A percentile compares a stretch with the other conserved stretches of the same genome.
Conservation (phyloP, 2,329 filamentous ascomycete species). For the Diplocarpon rosae region DNA sequence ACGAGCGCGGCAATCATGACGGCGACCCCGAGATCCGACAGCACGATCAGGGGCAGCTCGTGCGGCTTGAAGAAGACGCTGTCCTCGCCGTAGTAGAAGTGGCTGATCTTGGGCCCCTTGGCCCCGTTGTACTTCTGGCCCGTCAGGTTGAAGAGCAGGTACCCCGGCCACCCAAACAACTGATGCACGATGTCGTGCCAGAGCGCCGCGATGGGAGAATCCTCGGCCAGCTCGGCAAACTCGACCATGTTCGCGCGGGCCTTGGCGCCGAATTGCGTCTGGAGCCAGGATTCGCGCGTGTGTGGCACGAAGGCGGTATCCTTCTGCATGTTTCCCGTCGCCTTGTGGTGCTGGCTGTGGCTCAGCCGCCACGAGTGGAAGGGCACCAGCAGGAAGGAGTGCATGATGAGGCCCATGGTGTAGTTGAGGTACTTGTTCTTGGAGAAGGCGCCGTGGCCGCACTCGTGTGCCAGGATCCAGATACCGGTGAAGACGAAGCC, state of each 20-base stretch:
- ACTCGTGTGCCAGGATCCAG: conserved; percentile 64
- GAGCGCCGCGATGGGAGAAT: conserved; percentile 47
- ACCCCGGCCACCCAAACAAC: conserved; percentile 52
- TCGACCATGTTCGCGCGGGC: conserved; percentile 28
- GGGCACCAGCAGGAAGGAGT: conserved; percentile 56
- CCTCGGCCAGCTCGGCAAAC: conserved; percentile 46
- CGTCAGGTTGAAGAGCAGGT: conserved; percentile 46
- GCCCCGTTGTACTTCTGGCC: conserved; percentile 26
- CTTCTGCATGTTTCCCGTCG: conserved; percentile 56
- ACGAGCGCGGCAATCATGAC: conserved; percentile 41
- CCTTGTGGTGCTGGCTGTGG: conserved; percentile 59
- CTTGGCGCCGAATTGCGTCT: conserved; percentile 22
- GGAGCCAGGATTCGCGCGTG: conserved; percentile 28
- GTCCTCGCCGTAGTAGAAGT: conserved; percentile 49
- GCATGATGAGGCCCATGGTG: conserved; percentile 50
- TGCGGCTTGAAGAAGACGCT: conserved; percentile 48
- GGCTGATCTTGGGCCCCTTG: conserved; percentile 21
- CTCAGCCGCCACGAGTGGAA: conserved; percentile 66
- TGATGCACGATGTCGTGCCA: conserved; percentile 48
- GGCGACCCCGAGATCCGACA: conserved; percentile 49
- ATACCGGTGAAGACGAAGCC: conserved; percentile 58
- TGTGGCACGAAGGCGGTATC: conserved; percentile 54
- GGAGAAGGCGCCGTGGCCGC: conserved; percentile 60
- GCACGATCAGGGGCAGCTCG: conserved; percentile 43
- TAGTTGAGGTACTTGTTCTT: conserved; percentile 46